Base-by-base conservation (phyloP, 2,329 filamentous ascomycete species). In the Trichoderma sp. region DNA sequence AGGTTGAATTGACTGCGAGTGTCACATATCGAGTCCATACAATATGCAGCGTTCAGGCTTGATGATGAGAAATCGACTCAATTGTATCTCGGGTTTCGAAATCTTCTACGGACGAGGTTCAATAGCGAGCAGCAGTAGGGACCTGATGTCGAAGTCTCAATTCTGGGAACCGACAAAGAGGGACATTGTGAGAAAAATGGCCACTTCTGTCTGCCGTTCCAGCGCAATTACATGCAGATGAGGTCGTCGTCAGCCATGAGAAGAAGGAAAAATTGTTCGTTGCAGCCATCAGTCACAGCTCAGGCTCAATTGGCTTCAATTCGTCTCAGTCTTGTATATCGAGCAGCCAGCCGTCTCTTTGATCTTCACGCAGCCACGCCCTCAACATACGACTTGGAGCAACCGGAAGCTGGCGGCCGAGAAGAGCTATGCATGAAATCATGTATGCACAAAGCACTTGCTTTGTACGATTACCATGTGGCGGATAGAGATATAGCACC, bases 381-480 rank as follows among this genome's bases (percentile, higher is more conserved):
- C 55, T 11, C 47, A 55, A 37, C 47, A 16, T 55, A 63, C 47
- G 37, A n/a, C 31, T 43, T 43, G 52, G 24, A 31, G 33, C 31
- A 53, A 40, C 29, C 29, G 16, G 53, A 53, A n/a, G 13, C 19
- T n/a, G 16, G 61, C 37, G 21, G 24, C 47, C 21, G 55, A 33
- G 21, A 24, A n/a, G 5, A 21, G 37, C 24, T 2, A 59, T 59
- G 33, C 37, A 43, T 6, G 16, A 43, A 43, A 35, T 2, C 31
- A 33, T 3, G 10, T 40, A 33, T 27, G 37, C 37, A 43, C 58
- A 29, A 21, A 61, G n/a, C 19, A 47, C 52, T 62, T 27, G 29
- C 43, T 62, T 52, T 27, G 40, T 62, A 62, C 40, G 59, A 62
- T 62, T 52, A 62, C 59, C 59, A 62, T 52, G 59, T 35, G 59